These are phyloP conservation scores for Blastomyces silverae DNA, from an alignment of 2,329 filamentous ascomycete species.

Conservation along the genomic window DNA sequence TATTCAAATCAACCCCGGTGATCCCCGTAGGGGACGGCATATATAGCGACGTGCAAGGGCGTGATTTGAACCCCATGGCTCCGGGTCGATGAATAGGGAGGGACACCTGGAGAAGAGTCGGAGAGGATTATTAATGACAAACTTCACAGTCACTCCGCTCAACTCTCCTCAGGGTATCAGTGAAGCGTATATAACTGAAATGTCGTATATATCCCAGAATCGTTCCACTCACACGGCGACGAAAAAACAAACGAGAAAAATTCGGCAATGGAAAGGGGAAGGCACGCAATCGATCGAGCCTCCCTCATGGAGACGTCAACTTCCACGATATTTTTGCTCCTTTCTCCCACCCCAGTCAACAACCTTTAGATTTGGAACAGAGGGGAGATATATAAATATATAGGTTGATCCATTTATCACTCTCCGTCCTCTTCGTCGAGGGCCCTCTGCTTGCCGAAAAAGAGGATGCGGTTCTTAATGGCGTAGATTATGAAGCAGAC, in stretches of 20 bases:
- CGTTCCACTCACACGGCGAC: not conserved
- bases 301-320: not conserved
- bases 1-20: not conserved
- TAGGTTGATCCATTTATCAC: not conserved
- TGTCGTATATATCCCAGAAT: not conserved
- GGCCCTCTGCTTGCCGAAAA: constrained; percentile 29
- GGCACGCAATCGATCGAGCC: not conserved
- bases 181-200: too few species aligned
- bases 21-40: not conserved
- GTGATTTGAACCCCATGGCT: not conserved
- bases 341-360: too few species aligned
- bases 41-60: not conserved
- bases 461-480: constrained; percentile 29
- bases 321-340: not conserved
- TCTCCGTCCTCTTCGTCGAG: constrained; percentile 26
- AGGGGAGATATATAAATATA: not conserved
- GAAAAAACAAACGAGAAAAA: not conserved
- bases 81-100: not conserved
- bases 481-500: constrained; percentile 36
- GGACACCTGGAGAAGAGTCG: not conserved
- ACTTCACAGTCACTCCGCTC: not conserved
- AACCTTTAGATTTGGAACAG: not conserved
- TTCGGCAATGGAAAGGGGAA: not conserved
- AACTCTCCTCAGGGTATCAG: not conserved
- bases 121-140: not conserved